Percentiles rank a stretch among this genome's conserved stretches.
Conservation (phyloP, 352 stramenopile genomes). For the Phytophthora nicotianae region DNA sequence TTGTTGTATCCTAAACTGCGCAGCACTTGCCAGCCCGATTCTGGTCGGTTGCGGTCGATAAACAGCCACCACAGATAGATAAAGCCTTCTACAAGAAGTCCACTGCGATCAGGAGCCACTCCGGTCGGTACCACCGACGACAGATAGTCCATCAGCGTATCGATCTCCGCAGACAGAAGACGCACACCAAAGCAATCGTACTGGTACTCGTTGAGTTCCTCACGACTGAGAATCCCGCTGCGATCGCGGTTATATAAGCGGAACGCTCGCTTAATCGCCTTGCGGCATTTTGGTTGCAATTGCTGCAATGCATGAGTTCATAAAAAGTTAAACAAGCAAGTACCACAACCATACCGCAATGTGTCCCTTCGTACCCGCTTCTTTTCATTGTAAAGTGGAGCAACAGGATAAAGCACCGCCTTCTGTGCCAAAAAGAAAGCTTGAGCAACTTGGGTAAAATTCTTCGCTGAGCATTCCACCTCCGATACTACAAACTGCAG, state of each 20-base stretch:
- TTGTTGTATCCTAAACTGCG: slow-evolving; percentile 86
- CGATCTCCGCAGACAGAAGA: slow-evolving; percentile 80
- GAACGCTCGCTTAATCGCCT: slow-evolving; percentile 89
- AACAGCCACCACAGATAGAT: slow-evolving; percentile 88
- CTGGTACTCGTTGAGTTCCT: slow-evolving; percentile 91
- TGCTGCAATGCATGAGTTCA: slow-evolving; percentile 35
- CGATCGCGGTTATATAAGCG: slow-evolving; percentile 85
- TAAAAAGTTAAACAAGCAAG: background rate
- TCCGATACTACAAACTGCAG: slow-evolving; percentile 81
- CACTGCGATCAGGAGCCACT: slow-evolving; percentile 67
- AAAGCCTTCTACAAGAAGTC: slow-evolving; percentile 80
- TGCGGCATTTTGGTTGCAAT: slow-evolving; percentile 82
- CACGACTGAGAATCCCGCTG: slow-evolving; percentile 79
- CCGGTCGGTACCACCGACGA: slow-evolving; percentile 65
- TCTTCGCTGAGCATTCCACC: slow-evolving; percentile 88
- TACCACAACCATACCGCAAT: background rate
- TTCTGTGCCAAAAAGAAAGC: slow-evolving; percentile 91
- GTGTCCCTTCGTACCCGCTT: slow-evolving; percentile 54
- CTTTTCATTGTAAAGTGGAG: slow-evolving; percentile 88
- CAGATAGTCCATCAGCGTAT: slow-evolving; percentile 88
- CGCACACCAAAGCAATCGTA: slow-evolving; percentile 88
- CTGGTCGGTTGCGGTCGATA: slow-evolving; percentile 88
- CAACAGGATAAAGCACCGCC: slow-evolving; percentile 88
- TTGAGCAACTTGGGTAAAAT: slow-evolving; percentile 88
- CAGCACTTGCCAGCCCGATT: slow-evolving; percentile 89